Base-by-base conservation (phyloP, 768 basidiomycete species). In the Cyathus striatus region DNA sequence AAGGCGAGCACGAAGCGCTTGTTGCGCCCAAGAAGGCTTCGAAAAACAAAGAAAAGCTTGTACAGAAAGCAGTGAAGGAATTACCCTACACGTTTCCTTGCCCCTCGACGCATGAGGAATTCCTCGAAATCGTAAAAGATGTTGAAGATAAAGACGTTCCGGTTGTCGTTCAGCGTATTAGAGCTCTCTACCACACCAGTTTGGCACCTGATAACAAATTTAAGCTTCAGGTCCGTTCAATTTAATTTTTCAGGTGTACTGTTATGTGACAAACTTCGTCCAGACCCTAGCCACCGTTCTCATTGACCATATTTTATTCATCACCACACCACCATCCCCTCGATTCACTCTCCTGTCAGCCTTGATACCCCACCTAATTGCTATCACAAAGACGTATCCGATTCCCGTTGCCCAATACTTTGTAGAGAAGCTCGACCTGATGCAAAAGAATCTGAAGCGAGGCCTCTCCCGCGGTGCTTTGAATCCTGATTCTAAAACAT, bases 11-110 rank as follows among this genome's bases (percentile, higher is more conserved):
- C 14, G 69, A 73, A 47, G 65, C 71, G 23, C 66, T 75, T 17
- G 62, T 70, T 13, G 48, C 57, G 5, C 34, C 62, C 3, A 45
- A 47, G n/a, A 62, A 52, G 22, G 34, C 52, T 24, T 48, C 47
- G 18, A 68, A 50, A 50, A 65, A 55, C 45, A 64, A 65, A 47
- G 48, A 48, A 13, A 62, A 63, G 53, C n/a, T n/a, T n/a, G n/a
- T n/a, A n/a, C n/a, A n/a, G n/a, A 48, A 60, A 23, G 63, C 60
- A 45, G 65, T 62, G 41, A 23, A 46, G 41, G 90, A 91, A 44
- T 72, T 98, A 3, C 96, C 96, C 0, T 99, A 79, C 60, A 97
- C 90, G 1, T 98, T 97, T 61, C 75, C 87, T 33, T 95, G 92
- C 54, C 96, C 96, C 0, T 61, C 75, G 13, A 81, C 70, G 9